A percentile compares a stretch with the other conserved stretches of the same genome.
phyloP scores from a whole-genome alignment of 2,329 filamentous ascomycete species.

The Graphiopsis chlorocephala region DNA sequence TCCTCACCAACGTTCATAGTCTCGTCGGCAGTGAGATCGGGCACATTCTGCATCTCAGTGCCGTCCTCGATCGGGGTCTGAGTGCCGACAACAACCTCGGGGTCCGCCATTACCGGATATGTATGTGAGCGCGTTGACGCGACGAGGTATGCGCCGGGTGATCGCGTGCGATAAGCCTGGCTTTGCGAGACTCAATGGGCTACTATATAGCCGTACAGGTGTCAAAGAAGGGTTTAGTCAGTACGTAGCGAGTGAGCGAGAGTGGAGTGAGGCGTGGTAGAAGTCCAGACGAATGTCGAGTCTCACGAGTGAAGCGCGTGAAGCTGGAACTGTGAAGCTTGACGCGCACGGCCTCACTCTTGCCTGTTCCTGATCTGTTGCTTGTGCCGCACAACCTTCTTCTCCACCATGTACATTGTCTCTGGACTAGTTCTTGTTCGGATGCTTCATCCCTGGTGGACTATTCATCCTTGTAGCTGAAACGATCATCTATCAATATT shows the following conservation, averaged over 20 bases:
- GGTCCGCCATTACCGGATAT: constrained; percentile 31
- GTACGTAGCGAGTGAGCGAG: not conserved
- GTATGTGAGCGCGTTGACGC: not conserved
- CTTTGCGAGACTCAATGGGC: too few relatives aligned
- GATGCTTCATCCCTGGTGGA: not conserved
- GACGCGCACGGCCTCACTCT: not conserved
- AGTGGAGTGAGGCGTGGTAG: not conserved
- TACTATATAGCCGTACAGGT: not conserved
- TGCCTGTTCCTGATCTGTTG: not conserved
- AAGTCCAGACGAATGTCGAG: not conserved
- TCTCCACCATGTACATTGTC: not conserved
- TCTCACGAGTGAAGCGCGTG: not conserved
- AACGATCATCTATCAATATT: not conserved
- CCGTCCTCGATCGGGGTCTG: constrained; percentile 25
- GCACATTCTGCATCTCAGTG: constrained; percentile 46
- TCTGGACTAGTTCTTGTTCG: not conserved
- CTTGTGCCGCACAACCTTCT: not conserved
- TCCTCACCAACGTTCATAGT: constrained; percentile 20
- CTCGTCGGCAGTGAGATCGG: constrained; percentile 23
- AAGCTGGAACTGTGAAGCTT: not conserved
- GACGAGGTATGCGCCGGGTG: constrained; percentile 5
- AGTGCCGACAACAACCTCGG: constrained; percentile 31
- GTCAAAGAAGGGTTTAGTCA: not conserved
- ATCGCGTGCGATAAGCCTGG: not conserved
- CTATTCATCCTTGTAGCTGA: too few relatives aligned